Evolutionary conservation across 495 filamentous ascomycete genomes (phyloP).

Genomic region (Tirmania nivea): DNA sequence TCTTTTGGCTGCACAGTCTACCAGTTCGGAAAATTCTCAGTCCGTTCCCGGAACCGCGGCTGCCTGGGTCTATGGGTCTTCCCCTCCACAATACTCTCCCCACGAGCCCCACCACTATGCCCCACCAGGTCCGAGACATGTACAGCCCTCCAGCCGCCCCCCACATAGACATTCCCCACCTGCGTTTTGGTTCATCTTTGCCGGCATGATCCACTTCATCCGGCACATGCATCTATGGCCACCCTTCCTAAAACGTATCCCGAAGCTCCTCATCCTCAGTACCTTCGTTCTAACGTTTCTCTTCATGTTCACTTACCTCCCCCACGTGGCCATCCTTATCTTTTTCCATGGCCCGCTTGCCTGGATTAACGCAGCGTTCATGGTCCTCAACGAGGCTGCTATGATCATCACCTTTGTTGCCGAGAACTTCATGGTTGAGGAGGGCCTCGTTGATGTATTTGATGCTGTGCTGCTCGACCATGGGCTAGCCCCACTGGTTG

Average conservation of each 20-base stretch:
- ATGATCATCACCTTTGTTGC: conserved; percentile 54
- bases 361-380: conserved; percentile 49
- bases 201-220: neutral
- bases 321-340: conserved; percentile 58
- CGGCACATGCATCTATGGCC: conserved; percentile 16
- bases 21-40: too few species aligned
- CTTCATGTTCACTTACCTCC: conserved; percentile 81
- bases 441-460: conserved; percentile 73
- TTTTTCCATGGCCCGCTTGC: conserved; percentile 75
- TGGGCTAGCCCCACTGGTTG: conserved; percentile 36
- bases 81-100: too few species aligned
- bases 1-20: too few species aligned
- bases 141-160: too few species aligned
- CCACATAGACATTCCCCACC: conserved; percentile 8
- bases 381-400: conserved; percentile 64
- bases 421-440: conserved; percentile 53
- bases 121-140: too few species aligned
- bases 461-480: conserved; percentile 50
- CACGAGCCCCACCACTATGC: too few species aligned
- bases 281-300: conserved; percentile 47
- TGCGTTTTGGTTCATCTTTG: conserved; percentile 18
- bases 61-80: too few species aligned
- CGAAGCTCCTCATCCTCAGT: conserved; percentile 48
- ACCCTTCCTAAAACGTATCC: conserved; percentile 46
- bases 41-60: too few species aligned